Evolutionary conservation across 768 basidiomycete species (phyloP).

Genomic region (Daedaleopsis nitida): DNA sequence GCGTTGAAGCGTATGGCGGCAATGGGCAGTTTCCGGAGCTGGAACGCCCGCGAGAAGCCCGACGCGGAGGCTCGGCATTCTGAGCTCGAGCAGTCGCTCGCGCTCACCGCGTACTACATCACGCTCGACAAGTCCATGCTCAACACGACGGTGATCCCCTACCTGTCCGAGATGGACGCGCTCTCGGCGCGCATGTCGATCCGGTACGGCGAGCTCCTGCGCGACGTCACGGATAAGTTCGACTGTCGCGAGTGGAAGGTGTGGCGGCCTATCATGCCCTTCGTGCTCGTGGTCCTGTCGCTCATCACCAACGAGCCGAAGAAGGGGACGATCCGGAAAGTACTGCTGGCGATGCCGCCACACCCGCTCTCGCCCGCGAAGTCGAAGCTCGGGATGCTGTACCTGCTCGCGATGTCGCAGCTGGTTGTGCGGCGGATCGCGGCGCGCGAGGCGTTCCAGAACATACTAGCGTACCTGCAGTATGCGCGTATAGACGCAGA

Average conservation of each 20-base stretch:
- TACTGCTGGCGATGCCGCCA: constrained; percentile 1
- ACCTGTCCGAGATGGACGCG: constrained; percentile 3
- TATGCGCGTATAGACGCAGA: constrained; percentile 3
- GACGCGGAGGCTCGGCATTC: neutral
- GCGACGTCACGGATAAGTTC: neutral
- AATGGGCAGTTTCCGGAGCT: neutral
- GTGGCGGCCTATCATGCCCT: constrained; percentile 9
- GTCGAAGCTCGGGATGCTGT: constrained; percentile 6
- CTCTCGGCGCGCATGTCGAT: constrained; percentile 10
- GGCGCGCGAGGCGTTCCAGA: constrained; percentile 4
- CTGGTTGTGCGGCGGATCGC: neutral
- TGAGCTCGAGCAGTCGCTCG: constrained; percentile 11
- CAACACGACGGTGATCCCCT: constrained; percentile 5
- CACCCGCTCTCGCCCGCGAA: neutral
- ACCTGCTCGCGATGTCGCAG: constrained; percentile 5
- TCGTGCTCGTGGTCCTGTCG: constrained; percentile 9
- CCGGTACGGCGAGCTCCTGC: constrained; percentile 5
- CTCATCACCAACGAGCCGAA: constrained; percentile 7
- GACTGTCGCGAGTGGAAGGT: neutral
- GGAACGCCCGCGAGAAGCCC: constrained; percentile 10
- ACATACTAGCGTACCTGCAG: constrained; percentile 1
- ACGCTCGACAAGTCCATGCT: constrained; percentile 3
- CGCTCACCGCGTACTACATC: constrained; percentile 10
- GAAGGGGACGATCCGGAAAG: constrained; percentile 2
- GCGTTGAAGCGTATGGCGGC: neutral